These are phyloP conservation scores for Hyaloperonospora arabidopsidis DNA, from an alignment of 352 stramenopile species.

Conservation along the genomic window DNA sequence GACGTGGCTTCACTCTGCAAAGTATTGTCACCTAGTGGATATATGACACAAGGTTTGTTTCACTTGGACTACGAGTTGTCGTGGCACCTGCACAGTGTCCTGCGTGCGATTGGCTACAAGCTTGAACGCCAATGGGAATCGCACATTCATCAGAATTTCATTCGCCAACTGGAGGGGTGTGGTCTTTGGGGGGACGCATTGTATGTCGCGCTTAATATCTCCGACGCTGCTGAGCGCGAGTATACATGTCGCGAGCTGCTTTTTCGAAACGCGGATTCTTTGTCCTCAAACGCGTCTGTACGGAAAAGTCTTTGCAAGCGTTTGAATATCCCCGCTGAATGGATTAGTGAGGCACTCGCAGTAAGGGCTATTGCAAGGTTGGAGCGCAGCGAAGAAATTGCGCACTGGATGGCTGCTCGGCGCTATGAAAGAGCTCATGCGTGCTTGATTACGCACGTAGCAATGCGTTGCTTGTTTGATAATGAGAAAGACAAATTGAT, in stretches of 20 bases:
- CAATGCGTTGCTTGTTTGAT: constrained; percentile 52
- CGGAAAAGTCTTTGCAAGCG: constrained; percentile 48
- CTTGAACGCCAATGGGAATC: constrained; percentile 69
- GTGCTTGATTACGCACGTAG: constrained; percentile 51
- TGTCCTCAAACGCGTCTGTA: constrained; percentile 28
- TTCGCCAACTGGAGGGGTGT: constrained; percentile 60
- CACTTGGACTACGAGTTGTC: constrained; percentile 72
- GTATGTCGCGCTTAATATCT: constrained; percentile 77
- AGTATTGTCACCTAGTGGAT: constrained; percentile 54
- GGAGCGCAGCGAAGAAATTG: constrained; percentile 57
- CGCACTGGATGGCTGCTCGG: constrained; percentile 59
- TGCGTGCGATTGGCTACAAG: constrained; percentile 66
- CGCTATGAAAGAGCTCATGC: constrained; percentile 57
- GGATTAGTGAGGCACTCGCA: constrained; percentile 62
- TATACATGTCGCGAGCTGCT: constrained; percentile 53
- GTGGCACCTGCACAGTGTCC: constrained; percentile 70
- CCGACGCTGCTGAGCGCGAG: constrained; percentile 43
- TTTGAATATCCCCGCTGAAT: constrained; percentile 46
- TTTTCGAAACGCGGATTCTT: constrained; percentile 53
- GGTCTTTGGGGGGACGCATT: constrained; percentile 63
- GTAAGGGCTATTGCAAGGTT: constrained; percentile 40
- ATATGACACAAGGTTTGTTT: constrained; percentile 22
- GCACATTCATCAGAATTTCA: constrained; percentile 76
- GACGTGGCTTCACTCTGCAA: constrained; percentile 44
- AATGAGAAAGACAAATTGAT: constrained; percentile 48